Base-by-base conservation (phyloP, 768 basidiomycete genomes). In the Lactarius hengduanensis region DNA sequence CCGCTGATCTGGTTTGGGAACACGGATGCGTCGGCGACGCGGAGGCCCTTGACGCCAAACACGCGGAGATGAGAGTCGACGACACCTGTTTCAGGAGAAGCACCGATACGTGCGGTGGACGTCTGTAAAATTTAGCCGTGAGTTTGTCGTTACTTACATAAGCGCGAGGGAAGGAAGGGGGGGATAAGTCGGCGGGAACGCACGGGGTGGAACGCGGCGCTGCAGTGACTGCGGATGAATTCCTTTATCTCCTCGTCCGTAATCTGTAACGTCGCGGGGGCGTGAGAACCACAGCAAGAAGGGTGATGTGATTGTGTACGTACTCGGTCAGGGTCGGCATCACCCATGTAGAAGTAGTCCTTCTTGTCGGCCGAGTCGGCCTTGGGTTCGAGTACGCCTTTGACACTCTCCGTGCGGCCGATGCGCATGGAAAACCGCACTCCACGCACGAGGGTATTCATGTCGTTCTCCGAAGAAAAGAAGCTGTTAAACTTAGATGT, bases 31-130 rank as follows among this genome's bases (percentile, higher is more conserved):
- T 78, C 77, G 63, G 74, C 71, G 61, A 78, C 77, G 61, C 81
- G 75, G 30, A 83, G 70, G 68, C 80, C 79, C 53, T 67, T 58
- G n/a, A 78, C 74, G n/a, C 82, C 81, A 68, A 82, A 78, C 0
- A 82, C 82, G 10, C 74, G 69, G 22, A 80, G 67, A 41, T 75
- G 71, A 45, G 77, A 74, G 66, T 80, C 79, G 64, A 83, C 80
- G 16, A 81, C 80, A 38, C 82, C 82, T 10, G 53, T 62, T 36
- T 63, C 53, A 4, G 66, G 32, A 7, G 61, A 63, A 20, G 66
- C 41, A 16, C 67, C 58, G 5, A 69, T 60, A 20, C 65, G 65
- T 20, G 66, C 66, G 5, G 69, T 69, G 36, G 69, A 67, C 53
- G 61, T 67, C 65, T 67, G 57, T 9, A 3, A 55, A 20, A 54